phyloP scores from a whole-genome alignment of 1,284 basidiomycete species.

The Pascua sp. region DNA sequence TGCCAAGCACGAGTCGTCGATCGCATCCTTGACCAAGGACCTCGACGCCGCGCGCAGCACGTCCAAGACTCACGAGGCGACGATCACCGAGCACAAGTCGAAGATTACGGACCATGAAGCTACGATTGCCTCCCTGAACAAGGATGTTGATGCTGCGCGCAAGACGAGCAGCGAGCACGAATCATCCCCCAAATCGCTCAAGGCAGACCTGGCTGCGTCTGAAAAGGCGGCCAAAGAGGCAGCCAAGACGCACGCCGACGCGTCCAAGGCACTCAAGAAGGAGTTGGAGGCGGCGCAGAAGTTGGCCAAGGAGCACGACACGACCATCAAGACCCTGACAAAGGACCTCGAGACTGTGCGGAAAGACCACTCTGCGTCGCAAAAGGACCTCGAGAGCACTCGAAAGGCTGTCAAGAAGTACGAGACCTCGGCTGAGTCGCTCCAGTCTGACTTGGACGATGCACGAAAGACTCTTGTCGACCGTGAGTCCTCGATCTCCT shows the following conservation, averaged over 20 bases:
- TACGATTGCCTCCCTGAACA: background rate
- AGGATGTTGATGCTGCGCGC: constrained; percentile 3
- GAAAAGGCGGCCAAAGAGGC: constrained; percentile 2
- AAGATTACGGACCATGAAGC: constrained; percentile 1
- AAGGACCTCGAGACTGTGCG: constrained; percentile 8
- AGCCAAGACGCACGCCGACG: background rate
- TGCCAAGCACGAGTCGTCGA: constrained; percentile 3
- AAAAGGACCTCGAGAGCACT: constrained; percentile 2
- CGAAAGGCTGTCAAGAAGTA: constrained; percentile 7
- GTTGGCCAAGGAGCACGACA: constrained; percentile 2
- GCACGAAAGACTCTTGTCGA: background rate
- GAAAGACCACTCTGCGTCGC: constrained; percentile 1
- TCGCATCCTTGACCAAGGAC: constrained; percentile 2
- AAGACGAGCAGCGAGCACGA: constrained; percentile 1
- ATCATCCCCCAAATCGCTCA: background rate
- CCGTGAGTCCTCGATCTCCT: constrained; percentile 1
- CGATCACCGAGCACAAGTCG: background rate
- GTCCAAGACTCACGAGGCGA: constrained; percentile 4
- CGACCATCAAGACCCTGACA: background rate
- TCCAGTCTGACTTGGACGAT: background rate
- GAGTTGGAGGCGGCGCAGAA: constrained; percentile 6
- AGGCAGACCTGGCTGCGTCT: background rate
- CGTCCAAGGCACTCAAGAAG: background rate
- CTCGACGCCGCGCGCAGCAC: constrained; percentile 1
- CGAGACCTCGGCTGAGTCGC: constrained; percentile 1